These are phyloP conservation scores for Trichoderma guizhouense DNA, from an alignment of 2,329 filamentous ascomycete species.

Conservation along the genomic window DNA sequence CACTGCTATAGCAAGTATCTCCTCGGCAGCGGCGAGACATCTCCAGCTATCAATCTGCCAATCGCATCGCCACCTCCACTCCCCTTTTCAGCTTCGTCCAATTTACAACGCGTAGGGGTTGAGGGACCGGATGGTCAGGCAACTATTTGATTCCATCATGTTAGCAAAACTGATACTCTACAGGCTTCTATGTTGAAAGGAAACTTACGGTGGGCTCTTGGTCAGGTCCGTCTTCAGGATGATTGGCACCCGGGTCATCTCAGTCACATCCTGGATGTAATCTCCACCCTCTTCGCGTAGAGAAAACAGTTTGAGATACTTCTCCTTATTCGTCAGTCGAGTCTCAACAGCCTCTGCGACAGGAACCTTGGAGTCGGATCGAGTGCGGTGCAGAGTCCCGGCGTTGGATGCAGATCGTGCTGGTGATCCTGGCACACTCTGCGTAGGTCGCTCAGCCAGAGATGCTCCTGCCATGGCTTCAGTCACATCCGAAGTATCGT, in stretches of 20 bases:
- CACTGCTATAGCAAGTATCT: conserved; percentile 12
- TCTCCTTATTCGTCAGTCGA: conserved; percentile 89
- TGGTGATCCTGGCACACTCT: conserved; percentile 92
- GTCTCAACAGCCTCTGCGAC: conserved; percentile 71
- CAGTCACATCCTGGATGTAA: conserved; percentile 95
- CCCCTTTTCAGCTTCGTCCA: not conserved
- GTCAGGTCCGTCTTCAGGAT: conserved; percentile 96
- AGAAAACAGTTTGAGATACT: conserved; percentile 86
- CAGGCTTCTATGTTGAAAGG: not conserved
- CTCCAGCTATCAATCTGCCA: conserved; percentile 14
- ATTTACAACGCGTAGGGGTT: conserved; percentile 68
- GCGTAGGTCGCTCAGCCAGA: conserved; percentile 81
- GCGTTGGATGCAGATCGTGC: conserved; percentile 67
- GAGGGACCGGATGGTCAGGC: conserved; percentile 77
- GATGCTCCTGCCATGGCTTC: conserved; percentile 90
- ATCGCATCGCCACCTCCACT: not conserved
- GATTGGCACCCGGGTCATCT: conserved; percentile 97
- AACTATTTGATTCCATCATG: conserved; percentile 45
- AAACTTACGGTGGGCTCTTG: conserved; percentile 98
- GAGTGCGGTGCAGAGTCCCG: conserved; percentile 76
- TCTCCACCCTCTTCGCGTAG: conserved; percentile 89
- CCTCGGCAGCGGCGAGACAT: not conserved
- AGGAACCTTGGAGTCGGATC: conserved; percentile 89
- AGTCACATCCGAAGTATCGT: conserved; percentile 83
- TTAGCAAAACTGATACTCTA: conserved; percentile 23